Evolutionary conservation across 2,329 filamentous ascomycete species (phyloP), one percentile per base, ranked within the genome.

Genomic region (Ceratocystis harringtonii): DNA sequence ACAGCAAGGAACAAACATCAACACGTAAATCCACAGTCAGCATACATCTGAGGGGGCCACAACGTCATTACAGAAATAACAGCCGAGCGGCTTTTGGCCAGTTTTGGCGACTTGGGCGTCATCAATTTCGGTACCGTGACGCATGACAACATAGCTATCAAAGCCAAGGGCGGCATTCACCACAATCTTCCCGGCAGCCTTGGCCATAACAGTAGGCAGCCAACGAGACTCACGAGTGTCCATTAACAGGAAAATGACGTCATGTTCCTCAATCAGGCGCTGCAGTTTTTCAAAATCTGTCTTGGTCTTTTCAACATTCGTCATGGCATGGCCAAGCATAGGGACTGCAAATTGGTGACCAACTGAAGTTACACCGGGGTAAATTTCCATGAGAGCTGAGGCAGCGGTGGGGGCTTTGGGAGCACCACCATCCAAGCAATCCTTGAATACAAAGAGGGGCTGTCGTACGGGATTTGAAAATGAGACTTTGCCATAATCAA

Each of bases 41-140:
- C 87, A 84, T 78, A 95, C 92, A 77, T 97, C 90, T 68, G 87
- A 87, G 25, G 94, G 94, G 5, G 92, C 90, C 62, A 97, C 92
- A 30, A 99, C 92, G 73, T 99, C 94, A 71, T 95, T 97, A 77
- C 94, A 99, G 75, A 97, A 99, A 74, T 99, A 99, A 76, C 94
- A 99, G 8, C 94, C 94, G 30, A 97, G 79, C 28, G 89, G 84
- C 64, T 84, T 79, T 65, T 84, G 79, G n/a, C 77, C 80, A 30
- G 89, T 84, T 63, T 84, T 78, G 64, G 84, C 79, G n/a, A 77
- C 80, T 62, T 79, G 77, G n/a, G 45, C 25, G 6, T 63, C 45
- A 52, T 76, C 74, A 2, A 79, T 78, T 70, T 84, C 82, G 5
- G 90, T 80, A 1, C 94, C 94, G 74, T 99, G 94, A 66, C 94